These are phyloP conservation scores for Mycena venus DNA, from an alignment of 768 basidiomycete species.

Conservation along the genomic window DNA sequence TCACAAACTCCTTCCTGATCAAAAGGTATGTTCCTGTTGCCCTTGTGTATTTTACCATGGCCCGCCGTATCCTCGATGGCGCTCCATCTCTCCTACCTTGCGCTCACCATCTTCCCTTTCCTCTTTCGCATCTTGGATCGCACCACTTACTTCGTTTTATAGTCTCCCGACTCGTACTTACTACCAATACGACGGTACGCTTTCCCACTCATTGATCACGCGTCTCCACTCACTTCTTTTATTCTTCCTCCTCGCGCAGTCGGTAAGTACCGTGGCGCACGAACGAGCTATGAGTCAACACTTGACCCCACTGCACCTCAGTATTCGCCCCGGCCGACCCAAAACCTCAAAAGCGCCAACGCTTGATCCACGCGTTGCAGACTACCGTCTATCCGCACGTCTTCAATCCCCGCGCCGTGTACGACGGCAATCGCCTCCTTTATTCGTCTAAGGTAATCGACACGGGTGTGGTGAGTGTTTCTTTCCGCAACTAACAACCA, in stretches of 20 bases:
- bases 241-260: background rate
- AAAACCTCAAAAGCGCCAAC: slow-evolving; percentile 22
- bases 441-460: background rate
- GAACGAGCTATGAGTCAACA: too few species aligned
- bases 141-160: background rate
- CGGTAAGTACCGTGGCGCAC: slow-evolving; percentile 4
- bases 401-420: slow-evolving; percentile 47
- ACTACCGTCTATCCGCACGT: slow-evolving; percentile 31
- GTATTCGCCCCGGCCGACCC: slow-evolving; percentile 2
- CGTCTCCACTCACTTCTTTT: background rate
- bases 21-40: slow-evolving; percentile 6
- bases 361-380: slow-evolving; percentile 41
- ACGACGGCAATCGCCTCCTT: slow-evolving; percentile 47
- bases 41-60: background rate
- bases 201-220: background rate
- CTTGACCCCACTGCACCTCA: background rate
- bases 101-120: background rate
- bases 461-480: background rate
- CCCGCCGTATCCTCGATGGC: background rate
- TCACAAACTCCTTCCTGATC: slow-evolving; percentile 28
- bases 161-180: slow-evolving; percentile 27
- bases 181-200: slow-evolving; percentile 33
- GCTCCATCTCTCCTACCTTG: background rate
- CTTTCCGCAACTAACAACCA: slow-evolving; percentile 20
- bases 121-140: background rate